Percentiles rank a stretch among this genome's conserved stretches.
phyloP scores from a whole-genome alignment of 768 basidiomycete species.

The Xerocomellus chrysenteron region DNA sequence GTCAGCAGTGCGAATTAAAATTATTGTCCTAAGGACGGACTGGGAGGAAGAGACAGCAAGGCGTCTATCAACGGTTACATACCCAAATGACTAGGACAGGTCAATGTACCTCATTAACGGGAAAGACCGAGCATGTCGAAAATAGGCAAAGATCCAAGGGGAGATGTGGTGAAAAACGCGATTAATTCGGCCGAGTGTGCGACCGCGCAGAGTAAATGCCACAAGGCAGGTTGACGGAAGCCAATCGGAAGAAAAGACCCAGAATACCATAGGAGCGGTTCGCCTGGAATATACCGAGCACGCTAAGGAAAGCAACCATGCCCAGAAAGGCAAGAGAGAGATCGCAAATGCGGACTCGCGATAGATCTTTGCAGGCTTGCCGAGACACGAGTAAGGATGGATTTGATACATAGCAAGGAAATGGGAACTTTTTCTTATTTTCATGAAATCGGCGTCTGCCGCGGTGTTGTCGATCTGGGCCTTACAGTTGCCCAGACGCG shows the following conservation, averaged over 20 bases:
- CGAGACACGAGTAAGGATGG: slow-evolving; percentile 27
- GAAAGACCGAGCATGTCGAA: slow-evolving; percentile 26
- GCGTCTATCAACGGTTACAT: slow-evolving; percentile 19
- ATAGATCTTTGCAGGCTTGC: slow-evolving; percentile 26
- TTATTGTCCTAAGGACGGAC: slow-evolving; percentile 3
- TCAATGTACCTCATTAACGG: slow-evolving; percentile 37
- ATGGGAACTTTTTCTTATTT: slow-evolving; percentile 28
- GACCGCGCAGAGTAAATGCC: slow-evolving; percentile 30
- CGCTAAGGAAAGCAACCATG: slow-evolving; percentile 32
- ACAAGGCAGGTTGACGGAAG: slow-evolving; percentile 37
- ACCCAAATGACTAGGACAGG: slow-evolving; percentile 13
- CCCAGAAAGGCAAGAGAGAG: slow-evolving; percentile 33
- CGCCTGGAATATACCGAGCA: slow-evolving; percentile 38
- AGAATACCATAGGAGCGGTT: slow-evolving; percentile 44
- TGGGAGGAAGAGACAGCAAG: slow-evolving; percentile 5
- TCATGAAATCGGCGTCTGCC: slow-evolving; percentile 27
- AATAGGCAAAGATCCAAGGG: slow-evolving; percentile 43
- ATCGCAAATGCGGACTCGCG: slow-evolving; percentile 13
- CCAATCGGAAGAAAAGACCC: slow-evolving; percentile 49
- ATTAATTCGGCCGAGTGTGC: slow-evolving; percentile 35
- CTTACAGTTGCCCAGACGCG: slow-evolving; percentile 20
- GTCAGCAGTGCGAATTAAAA: slow-evolving; percentile 3
- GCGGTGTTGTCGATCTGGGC: slow-evolving; percentile 29
- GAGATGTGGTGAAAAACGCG: slow-evolving; percentile 41
- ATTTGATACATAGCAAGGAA: slow-evolving; percentile 27